Evolutionary conservation across 1,139 yeast genomes (phyloP), one percentile per base, ranked within the genome.

Genomic region (Hemisphaericaspora lyxosophila): DNA sequence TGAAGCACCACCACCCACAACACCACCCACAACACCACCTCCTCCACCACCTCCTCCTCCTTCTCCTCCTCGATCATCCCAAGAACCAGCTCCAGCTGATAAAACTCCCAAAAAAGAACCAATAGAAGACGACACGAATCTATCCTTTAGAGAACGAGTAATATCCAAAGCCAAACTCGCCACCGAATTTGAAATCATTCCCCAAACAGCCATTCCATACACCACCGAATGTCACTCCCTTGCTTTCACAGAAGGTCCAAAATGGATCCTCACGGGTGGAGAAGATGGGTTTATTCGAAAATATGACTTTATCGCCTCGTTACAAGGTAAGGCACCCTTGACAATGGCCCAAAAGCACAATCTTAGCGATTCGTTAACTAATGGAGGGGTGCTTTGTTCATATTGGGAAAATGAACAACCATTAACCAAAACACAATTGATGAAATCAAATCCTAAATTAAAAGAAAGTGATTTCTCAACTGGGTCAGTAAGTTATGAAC

Each of bases 361-460:
- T 35, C 68, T 88, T 42, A 26, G 23, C 14, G 99, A 92, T 57
- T 78, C 95, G 0, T 78, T 92, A 26, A 76, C 85, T 17, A 84
- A 81, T 50, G 92, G 92, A 0, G 98, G 97, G 4, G 84, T 87
- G 2, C 64, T 90, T 11, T 62, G 76, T 23, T 83, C 95, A 0
- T 92, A 88, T 62, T 92, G 97, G 97, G 97, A 90, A 54, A 94
- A 92, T 59, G 98, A 90, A 60, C 86, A 88, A 54, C 96, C 96
- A 0, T 67, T 78, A 41, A 65, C 76, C 20, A 63, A 61, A 45
- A 54, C 57, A 12, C 62, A 70, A 42, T 47, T 76, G 42, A 46
- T 71, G 64, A 44, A 44, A 53, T 54, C 51, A 48, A 71, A 66
- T 63, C 79, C 66, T 49, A 75, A 58, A 48, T 54, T 73, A 33